phyloP scores from a whole-genome alignment of 2,329 filamentous ascomycete genomes.

The Helotiales sp. region DNA sequence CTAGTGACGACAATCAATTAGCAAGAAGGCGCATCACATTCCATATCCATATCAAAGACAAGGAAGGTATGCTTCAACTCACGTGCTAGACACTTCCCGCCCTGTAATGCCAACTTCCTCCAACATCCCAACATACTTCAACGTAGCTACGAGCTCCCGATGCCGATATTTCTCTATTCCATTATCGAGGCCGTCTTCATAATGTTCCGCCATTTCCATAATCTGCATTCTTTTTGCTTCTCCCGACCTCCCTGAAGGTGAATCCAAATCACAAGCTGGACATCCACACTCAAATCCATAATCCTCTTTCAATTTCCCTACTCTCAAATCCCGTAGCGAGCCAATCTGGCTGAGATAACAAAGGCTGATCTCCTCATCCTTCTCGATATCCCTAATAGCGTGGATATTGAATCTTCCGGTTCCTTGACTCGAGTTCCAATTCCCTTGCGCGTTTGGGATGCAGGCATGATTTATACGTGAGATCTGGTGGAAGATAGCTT shows the following conservation, averaged over 20 bases:
- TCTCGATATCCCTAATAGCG: conserved; percentile 25
- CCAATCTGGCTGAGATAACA: conserved; percentile 24
- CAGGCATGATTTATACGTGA: conserved; percentile 31
- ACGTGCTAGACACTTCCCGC: conserved; percentile 20
- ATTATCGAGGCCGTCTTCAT: conserved; percentile 1
- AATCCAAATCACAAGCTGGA: conserved; percentile 20
- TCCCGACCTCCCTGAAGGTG: conserved; percentile 1
- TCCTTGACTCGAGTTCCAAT: conserved; percentile 20
- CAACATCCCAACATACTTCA: conserved; percentile 15
- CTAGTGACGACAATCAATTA: not conserved
- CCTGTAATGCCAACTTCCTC: conserved; percentile 23
- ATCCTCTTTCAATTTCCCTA: conserved; percentile 12
- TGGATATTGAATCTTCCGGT: conserved; percentile 26
- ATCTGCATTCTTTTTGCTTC: conserved; percentile 15
- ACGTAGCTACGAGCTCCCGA: conserved; percentile 11
- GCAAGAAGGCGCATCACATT: not conserved
- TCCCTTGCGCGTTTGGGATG: conserved; percentile 31
- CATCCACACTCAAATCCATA: conserved; percentile 28
- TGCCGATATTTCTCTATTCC: not conserved
- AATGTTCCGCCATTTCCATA: conserved; percentile 2
- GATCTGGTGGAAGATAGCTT: conserved; percentile 25
- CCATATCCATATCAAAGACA: not conserved
- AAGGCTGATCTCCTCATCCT: conserved; percentile 26
- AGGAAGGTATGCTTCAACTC: conserved; percentile 3
- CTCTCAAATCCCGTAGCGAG: conserved; percentile 9